Percentiles rank a stretch among this genome's conserved stretches.
phyloP scores from a whole-genome alignment of 257 asterid genomes.

The Przewalskia tangutica region DNA sequence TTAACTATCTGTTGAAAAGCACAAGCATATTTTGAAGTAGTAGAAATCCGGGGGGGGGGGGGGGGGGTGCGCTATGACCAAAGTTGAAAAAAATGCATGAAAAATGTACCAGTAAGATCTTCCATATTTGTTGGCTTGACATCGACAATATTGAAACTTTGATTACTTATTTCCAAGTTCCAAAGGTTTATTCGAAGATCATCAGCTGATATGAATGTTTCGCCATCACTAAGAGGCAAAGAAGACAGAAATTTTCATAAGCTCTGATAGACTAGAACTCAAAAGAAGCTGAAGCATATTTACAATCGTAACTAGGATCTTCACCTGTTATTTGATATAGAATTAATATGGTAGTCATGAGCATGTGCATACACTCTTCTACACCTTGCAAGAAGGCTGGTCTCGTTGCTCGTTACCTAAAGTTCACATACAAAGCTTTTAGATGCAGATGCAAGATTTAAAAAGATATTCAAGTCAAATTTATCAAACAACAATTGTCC shows the following conservation, averaged over 20 bases:
- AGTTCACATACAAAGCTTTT: not conserved
- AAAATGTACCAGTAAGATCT: slow-evolving; percentile 77
- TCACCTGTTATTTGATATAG: slow-evolving; percentile 96
- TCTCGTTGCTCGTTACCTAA: slow-evolving; percentile 75
- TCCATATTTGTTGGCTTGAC: slow-evolving; percentile 98
- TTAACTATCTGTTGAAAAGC: not conserved
- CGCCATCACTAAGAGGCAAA: slow-evolving; percentile 67
- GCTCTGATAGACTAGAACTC: not conserved
- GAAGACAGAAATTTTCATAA: slow-evolving; percentile 11
- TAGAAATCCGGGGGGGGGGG: not conserved
- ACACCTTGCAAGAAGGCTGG: slow-evolving; percentile 84
- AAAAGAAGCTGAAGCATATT: not conserved
- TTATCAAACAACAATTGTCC: not conserved
- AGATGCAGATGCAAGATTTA: not conserved
- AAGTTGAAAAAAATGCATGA: not conserved
- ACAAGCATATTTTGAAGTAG: not conserved
- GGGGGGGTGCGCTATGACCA: not conserved
- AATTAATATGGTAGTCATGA: slow-evolving; percentile 97
- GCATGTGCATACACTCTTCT: slow-evolving; percentile 99
- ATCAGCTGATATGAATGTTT: slow-evolving; percentile 99
- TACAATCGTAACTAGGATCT: not conserved
- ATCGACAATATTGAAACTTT: slow-evolving; percentile 95
- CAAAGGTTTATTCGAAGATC: slow-evolving; percentile 97
- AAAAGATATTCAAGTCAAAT: not conserved
- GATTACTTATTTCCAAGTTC: slow-evolving; percentile 96